Evolutionary conservation across 2,329 filamentous ascomycete genomes (phyloP).

Genomic region (Claviceps digitariae): DNA sequence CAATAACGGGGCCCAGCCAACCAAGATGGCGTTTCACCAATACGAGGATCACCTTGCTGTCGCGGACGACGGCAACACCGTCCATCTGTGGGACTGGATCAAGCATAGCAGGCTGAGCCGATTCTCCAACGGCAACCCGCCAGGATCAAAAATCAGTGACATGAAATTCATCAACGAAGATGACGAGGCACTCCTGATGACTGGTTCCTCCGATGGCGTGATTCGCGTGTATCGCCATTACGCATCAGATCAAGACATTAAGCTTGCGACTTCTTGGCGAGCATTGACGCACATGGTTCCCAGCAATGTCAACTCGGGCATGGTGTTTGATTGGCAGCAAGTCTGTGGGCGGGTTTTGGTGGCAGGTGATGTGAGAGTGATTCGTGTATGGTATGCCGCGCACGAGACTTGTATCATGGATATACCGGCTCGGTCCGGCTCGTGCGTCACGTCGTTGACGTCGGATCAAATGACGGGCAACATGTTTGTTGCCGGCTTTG

Average conservation of each 20-base stretch:
- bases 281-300: slow-evolving; percentile 88
- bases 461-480: slow-evolving; percentile 97
- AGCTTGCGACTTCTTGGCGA: slow-evolving; percentile 82
- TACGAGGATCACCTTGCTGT: slow-evolving; percentile 94
- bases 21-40: slow-evolving; percentile 92
- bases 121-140: slow-evolving; percentile 90
- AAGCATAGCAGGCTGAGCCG: slow-evolving; percentile 58
- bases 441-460: slow-evolving; percentile 89
- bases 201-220: slow-evolving; percentile 87
- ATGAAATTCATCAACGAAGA: slow-evolving; percentile 98
- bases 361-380: slow-evolving; percentile 88
- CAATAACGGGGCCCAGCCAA: slow-evolving; percentile 79
- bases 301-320: slow-evolving; percentile 84
- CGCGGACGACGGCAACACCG: slow-evolving; percentile 81
- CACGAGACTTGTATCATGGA: slow-evolving; percentile 88
- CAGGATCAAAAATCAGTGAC: slow-evolving; percentile 83
- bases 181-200: slow-evolving; percentile 88
- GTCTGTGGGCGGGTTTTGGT: slow-evolving; percentile 92
- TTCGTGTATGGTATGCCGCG: slow-evolving; percentile 90
- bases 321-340: slow-evolving; percentile 98
- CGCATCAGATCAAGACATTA: slow-evolving; percentile 59
- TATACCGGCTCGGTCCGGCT: slow-evolving; percentile 86
- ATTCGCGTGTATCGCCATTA: slow-evolving; percentile 90
- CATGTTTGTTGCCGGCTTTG: slow-evolving; percentile 90
- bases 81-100: slow-evolving; percentile 91